Evolutionary conservation across 371 early-diverging fungal species (phyloP), one percentile per base, ranked within the genome.

Genomic region (Circinella umbellata): DNA sequence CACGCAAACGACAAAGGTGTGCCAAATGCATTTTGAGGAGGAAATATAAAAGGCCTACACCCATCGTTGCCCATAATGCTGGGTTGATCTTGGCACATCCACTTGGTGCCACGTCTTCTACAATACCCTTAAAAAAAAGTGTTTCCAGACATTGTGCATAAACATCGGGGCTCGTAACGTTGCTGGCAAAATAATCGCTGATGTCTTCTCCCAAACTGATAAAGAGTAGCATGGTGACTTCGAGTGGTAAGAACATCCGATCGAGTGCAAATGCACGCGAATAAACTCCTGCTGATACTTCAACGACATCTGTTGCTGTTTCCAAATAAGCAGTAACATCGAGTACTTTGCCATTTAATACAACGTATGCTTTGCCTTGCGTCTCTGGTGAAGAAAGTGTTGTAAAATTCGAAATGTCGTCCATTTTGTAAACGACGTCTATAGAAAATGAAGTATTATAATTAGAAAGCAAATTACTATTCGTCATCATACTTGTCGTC

Each of bases 11-110:
- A 37, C 79, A 75, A 0, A 85, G 66, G 47, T 85, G 77, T 5
- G 77, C 80, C 14, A 84, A 64, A 47, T 76, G 80, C 79, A 82
- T 81, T 59, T 81, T 85, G 59, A 81, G 54, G 4, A 85, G 61
- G 48, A 81, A 85, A 47, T 79, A 77, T 0, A 80, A 14, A 0
- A 82, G 66, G 1, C 80, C 80, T 15, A 66, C 69, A 6, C 83
- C 83, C 80, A 85, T 78, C 3, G 80, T 82, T 1, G 83, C 81
- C 85, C 85, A 82, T 1, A 85, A 62, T 9, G 81, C 81, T 37
- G 85, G 85, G 51, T 85, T 82, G 53, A 78, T 73, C 15, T 71
- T 74, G 3, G 54, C 60, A 42, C 83, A 85, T 36, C 74, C 82
- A 8, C 65, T 57, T 1, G 74, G 69, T 8, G 67, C 66, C 17